phyloP scores from a whole-genome alignment of 208 protist species.

The Crithidia thermophila region DNA sequence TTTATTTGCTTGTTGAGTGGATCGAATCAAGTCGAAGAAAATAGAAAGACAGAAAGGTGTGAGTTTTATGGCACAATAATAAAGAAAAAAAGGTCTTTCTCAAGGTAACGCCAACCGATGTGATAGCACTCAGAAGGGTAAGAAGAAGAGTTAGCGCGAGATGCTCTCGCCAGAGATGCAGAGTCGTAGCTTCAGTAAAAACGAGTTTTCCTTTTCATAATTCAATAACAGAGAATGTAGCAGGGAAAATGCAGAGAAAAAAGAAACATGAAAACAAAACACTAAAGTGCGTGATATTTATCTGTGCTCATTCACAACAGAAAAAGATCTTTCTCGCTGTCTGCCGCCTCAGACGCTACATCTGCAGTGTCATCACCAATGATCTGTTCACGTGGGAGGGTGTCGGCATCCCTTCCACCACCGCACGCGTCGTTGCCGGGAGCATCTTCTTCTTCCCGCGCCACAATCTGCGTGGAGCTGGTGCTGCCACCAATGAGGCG shows the following conservation, averaged over 20 bases:
- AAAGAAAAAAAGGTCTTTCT: too few species aligned
- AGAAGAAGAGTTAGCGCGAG: too few species aligned
- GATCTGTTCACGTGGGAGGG: background rate
- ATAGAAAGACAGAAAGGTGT: too few species aligned
- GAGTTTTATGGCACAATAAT: too few species aligned
- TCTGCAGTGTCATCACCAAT: background rate
- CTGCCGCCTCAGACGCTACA: slow-evolving; percentile 7
- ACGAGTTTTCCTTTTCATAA: too few species aligned
- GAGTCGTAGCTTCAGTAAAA: too few species aligned
- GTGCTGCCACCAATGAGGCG: slow-evolving; percentile 23
- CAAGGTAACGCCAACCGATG: too few species aligned
- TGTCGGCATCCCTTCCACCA: background rate
- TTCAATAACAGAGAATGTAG: slow-evolving; percentile 1
- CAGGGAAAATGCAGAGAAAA: slow-evolving; percentile 4
- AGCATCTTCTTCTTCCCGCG: background rate
- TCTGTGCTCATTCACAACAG: slow-evolving; percentile 4
- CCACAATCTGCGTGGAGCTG: slow-evolving; percentile 5
- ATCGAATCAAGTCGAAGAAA: too few species aligned
- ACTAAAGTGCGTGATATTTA: background rate
- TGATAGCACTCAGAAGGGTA: too few species aligned
- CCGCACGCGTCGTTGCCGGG: background rate
- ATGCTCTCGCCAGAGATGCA: too few species aligned
- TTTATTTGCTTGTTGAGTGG: too few species aligned
- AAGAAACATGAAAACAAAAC: background rate
- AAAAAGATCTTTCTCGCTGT: slow-evolving; percentile 37